phyloP scores from a whole-genome alignment of 2,329 filamentous ascomycete genomes.

The Atkinsonella hypoxylon region DNA sequence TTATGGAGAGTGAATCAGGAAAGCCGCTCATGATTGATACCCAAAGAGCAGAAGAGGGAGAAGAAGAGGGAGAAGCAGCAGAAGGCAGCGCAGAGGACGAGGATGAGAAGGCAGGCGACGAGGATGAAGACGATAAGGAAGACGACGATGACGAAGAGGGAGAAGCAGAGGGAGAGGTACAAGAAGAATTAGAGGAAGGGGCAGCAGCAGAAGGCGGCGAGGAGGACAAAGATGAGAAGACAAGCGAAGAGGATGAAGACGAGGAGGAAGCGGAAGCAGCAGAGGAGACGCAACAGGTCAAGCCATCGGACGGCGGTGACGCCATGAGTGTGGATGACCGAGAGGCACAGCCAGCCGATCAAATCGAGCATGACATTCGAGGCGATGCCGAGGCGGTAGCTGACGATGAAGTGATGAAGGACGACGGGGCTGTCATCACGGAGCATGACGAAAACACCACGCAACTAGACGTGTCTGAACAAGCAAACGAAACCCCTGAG shows the following conservation, averaged over 20 bases:
- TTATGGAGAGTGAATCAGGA: background rate
- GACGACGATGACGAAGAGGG: too few species aligned
- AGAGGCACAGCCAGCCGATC: background rate
- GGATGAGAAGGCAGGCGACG: background rate
- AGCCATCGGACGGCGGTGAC: background rate
- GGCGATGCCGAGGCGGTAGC: background rate
- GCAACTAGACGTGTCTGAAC: background rate
- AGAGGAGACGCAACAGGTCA: background rate
- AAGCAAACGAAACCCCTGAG: background rate
- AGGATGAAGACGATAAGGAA: background rate
- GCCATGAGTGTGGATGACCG: background rate
- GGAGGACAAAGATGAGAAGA: background rate
- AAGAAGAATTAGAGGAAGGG: background rate
- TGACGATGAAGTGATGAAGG: background rate
- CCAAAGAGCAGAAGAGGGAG: background rate
- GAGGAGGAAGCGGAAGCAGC: background rate
- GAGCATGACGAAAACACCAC: background rate
- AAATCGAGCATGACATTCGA: background rate
- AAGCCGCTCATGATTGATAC: background rate
- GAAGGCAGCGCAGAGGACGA: background rate
- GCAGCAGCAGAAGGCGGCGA: background rate
- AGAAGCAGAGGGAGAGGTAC: too few species aligned
- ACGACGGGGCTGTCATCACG: background rate
- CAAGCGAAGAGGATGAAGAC: background rate
- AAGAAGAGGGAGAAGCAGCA: background rate